phyloP scores from a whole-genome alignment of 495 filamentous ascomycete genomes.

The Aspergillus olivimuriae region DNA sequence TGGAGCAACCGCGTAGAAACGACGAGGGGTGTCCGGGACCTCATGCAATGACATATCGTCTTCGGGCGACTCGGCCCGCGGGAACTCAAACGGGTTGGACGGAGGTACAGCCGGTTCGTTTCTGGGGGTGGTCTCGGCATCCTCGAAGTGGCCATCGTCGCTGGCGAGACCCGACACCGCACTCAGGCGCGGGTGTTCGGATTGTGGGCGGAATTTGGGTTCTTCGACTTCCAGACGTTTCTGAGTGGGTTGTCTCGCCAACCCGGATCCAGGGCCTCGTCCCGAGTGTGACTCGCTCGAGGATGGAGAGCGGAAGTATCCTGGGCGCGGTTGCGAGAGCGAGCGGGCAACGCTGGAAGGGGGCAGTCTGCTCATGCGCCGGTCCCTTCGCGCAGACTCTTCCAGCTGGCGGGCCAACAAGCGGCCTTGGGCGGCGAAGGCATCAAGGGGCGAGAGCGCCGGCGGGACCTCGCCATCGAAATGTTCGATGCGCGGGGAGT shows the following conservation, averaged over 20 bases:
- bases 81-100: constrained; percentile 36
- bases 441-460: constrained; percentile 88
- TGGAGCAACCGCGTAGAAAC: constrained; percentile 17
- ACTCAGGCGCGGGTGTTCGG: constrained; percentile 69
- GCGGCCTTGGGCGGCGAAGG: constrained; percentile 83
- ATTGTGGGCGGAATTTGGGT: constrained; percentile 57
- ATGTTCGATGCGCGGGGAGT: constrained; percentile 65
- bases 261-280: constrained; percentile 8
- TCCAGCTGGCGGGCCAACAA: constrained; percentile 82
- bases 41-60: constrained; percentile 18
- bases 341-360: constrained; percentile 75
- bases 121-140: constrained; percentile 28
- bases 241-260: constrained; percentile 34
- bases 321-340: constrained; percentile 60
- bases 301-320: constrained; percentile 60
- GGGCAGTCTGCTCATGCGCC: constrained; percentile 77
- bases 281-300: constrained; percentile 24
- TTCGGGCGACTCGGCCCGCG: constrained; percentile 46
- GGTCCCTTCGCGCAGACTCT: constrained; percentile 58
- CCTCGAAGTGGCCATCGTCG: constrained; percentile 28
- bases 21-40: constrained; percentile 15
- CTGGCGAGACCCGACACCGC: constrained; percentile 47
- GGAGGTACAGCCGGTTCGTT: constrained; percentile 17
- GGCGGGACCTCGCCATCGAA: constrained; percentile 84
- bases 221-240: constrained; percentile 51